Conservation (phyloP, 352 stramenopile species). For the Elongisporangium undulatum region DNA sequence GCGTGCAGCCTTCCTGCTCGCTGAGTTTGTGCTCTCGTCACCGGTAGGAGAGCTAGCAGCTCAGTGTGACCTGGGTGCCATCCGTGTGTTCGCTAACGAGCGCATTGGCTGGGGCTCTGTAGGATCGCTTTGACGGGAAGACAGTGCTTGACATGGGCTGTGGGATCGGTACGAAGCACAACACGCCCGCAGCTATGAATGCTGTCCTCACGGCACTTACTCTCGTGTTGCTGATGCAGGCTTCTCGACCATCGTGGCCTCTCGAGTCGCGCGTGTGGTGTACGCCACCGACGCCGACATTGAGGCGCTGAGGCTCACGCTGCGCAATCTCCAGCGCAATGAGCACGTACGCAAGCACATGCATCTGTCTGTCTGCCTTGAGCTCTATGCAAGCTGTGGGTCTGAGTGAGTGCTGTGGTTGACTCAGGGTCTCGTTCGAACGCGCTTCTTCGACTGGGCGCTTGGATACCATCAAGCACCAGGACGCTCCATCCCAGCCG, state of each 20-base stretch:
- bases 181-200: not conserved
- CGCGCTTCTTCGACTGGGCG: not conserved
- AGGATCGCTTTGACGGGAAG: not conserved
- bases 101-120: no score
- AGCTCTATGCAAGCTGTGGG: not conserved
- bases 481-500: not conserved
- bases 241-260: not conserved
- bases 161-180: not conserved
- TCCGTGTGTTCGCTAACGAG: no score
- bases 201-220: not conserved
- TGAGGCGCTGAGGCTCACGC: not conserved
- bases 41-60: no score
- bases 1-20: not conserved
- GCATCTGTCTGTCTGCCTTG: not conserved
- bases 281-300: not conserved
- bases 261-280: not conserved
- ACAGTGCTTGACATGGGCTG: not conserved
- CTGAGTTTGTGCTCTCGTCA: not conserved
- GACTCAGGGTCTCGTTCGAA: not conserved
- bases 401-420: not conserved
- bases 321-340: not conserved
- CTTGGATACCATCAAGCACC: not conserved
- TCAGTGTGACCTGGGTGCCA: no score
- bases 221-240: not conserved
- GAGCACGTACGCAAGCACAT: not conserved